phyloP scores from a whole-genome alignment of 306 rosid species.

The Sophora flavescens region DNA sequence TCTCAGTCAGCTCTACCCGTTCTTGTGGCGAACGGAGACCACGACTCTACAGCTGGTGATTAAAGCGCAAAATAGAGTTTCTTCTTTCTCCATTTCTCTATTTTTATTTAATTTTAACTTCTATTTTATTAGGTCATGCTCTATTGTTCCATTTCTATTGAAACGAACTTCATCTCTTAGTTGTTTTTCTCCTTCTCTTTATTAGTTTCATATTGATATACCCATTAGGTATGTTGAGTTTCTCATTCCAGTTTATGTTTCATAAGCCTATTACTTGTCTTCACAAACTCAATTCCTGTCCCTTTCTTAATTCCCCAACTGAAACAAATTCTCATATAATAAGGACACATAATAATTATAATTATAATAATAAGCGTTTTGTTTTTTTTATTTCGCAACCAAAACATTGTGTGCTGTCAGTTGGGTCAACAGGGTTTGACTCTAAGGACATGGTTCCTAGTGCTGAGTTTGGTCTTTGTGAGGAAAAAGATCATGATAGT shows the following conservation, averaged over 20 bases:
- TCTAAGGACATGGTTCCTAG: constrained; percentile 40
- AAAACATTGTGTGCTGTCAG: constrained; percentile 40
- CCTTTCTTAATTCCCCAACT: constrained; percentile 23
- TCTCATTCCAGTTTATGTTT: constrained; percentile 47
- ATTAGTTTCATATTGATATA: background rate
- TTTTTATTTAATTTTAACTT: no score
- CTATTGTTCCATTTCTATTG: no score
- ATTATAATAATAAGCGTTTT: background rate
- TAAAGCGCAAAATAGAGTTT: no score
- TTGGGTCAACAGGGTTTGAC: constrained; percentile 48
- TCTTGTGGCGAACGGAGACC: no score
- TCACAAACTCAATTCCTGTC: constrained; percentile 29
- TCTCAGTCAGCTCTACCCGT: no score
- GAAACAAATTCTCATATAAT: constrained; percentile 24
- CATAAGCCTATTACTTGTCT: constrained; percentile 41
- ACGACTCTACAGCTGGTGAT: no score
- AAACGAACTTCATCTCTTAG: no score
- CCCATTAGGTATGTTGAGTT: constrained; percentile 49
- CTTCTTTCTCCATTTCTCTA: no score
- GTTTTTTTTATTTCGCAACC: constrained; percentile 50
- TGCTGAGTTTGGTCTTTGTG: constrained; percentile 43
- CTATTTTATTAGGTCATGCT: no score
- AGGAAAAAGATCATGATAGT: constrained; percentile 44
- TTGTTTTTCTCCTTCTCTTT: no score
- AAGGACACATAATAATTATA: background rate